Evolutionary conservation across 2,329 filamentous ascomycete species (phyloP).

Genomic region (Sporothrix brasiliensis): DNA sequence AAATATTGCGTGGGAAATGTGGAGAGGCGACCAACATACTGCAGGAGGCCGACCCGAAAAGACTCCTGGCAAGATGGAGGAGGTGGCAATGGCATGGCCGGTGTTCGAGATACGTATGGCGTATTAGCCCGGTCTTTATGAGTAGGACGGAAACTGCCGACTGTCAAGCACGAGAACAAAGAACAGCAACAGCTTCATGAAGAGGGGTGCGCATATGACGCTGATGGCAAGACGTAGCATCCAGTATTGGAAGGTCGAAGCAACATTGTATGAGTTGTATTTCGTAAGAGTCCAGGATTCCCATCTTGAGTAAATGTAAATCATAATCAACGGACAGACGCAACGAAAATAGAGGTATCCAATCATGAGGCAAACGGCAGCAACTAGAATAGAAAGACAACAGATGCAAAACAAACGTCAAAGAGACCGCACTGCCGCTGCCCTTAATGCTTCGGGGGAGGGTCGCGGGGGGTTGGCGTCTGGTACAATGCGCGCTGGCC

Average conservation of each 20-base stretch:
- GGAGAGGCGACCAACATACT: not conserved
- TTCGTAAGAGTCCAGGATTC: not conserved
- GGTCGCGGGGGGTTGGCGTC: not conserved
- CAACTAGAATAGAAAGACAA: not conserved
- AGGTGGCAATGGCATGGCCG: not conserved
- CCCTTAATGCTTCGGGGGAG: not conserved
- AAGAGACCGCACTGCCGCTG: not conserved
- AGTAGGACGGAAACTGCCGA: not conserved
- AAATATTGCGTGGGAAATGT: not conserved
- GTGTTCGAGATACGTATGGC: not conserved
- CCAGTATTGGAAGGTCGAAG: not conserved
- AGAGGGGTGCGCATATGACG: not conserved
- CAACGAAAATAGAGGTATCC: not conserved
- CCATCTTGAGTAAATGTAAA: slow-evolving; percentile 8
- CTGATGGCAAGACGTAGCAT: not conserved
- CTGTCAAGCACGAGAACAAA: not conserved
- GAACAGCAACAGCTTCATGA: not conserved
- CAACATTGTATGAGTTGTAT: not conserved
- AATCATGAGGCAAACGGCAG: slow-evolving; percentile 3
- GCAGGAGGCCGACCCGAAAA: not conserved
- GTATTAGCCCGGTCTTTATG: not conserved
- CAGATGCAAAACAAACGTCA: not conserved
- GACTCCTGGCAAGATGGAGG: not conserved
- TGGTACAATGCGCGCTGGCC: slow-evolving; percentile 28
- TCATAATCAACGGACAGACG: not conserved